Percentiles rank a stretch among this genome's conserved stretches.
Conservation (phyloP, 768 basidiomycete genomes). For the Kwoniella sp. region DNA sequence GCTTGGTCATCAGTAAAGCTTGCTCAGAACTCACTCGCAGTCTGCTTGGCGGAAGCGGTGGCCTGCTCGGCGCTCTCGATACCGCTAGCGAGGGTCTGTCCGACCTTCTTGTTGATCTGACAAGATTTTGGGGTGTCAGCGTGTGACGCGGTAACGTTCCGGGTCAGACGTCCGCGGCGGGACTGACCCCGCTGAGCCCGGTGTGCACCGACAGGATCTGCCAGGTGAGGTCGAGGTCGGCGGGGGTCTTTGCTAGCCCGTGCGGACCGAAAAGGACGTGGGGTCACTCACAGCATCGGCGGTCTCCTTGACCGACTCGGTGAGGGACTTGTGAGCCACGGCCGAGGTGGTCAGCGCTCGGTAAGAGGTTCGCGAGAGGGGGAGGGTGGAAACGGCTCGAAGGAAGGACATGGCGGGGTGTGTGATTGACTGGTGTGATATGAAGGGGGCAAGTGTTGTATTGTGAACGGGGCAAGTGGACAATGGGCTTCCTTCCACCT, state of each 20-base stretch:
- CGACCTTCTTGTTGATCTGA: slow-evolving; percentile 43
- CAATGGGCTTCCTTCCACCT: no score
- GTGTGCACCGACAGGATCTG: background rate
- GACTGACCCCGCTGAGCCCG: background rate
- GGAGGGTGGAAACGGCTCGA: slow-evolving; percentile 9
- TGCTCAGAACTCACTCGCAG: slow-evolving; percentile 22
- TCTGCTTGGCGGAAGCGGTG: slow-evolving; percentile 19
- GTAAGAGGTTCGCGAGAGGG: slow-evolving; percentile 13
- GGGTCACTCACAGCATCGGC: slow-evolving; percentile 33
- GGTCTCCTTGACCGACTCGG: slow-evolving; percentile 36
- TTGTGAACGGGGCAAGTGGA: background rate
- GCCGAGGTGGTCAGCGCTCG: slow-evolving; percentile 25
- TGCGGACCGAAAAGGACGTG: background rate
- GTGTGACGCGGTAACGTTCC: no score
- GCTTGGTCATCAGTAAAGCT: no score
- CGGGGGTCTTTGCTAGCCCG: background rate
- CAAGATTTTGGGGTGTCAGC: no score
- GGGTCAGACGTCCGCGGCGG: no score
- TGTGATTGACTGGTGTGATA: slow-evolving; percentile 2
- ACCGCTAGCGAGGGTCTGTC: slow-evolving; percentile 32
- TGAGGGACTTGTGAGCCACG: slow-evolving; percentile 18
- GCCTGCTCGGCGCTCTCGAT: slow-evolving; percentile 22
- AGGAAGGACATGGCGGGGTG: slow-evolving; percentile 20
- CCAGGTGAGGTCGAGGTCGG: background rate
- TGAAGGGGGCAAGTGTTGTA: background rate